Evolutionary conservation across 2,329 filamentous ascomycete species (phyloP).

Genomic region (Tolypocladium tropicale): DNA sequence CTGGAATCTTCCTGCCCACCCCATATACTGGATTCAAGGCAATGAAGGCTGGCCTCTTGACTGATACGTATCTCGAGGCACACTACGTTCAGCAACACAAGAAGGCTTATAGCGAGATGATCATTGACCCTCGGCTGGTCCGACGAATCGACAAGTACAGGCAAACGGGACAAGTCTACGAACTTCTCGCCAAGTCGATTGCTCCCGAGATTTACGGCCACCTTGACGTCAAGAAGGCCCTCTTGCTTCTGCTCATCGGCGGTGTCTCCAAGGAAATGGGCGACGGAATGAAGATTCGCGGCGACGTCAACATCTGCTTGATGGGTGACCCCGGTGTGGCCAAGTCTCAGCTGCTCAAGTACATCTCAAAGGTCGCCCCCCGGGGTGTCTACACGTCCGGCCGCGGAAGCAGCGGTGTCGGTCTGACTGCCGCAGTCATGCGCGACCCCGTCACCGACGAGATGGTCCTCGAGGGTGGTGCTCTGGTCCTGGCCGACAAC

Average conservation of each 20-base stretch:
- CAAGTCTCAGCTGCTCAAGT: conserved; percentile 96
- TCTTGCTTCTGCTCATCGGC: conserved; percentile 89
- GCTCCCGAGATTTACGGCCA: conserved; percentile 96
- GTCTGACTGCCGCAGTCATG: conserved; percentile 76
- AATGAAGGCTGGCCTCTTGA: conserved; percentile 89
- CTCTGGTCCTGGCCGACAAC: conserved; percentile 70
- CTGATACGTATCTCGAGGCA: conserved; percentile 93
- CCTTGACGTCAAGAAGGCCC: conserved; percentile 93
- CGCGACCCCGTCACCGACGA: conserved; percentile 75
- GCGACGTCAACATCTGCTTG: conserved; percentile 95
- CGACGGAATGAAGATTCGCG: conserved; percentile 97
- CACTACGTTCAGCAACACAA: conserved; percentile 94
- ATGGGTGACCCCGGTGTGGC: conserved; percentile 99
- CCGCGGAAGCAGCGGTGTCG: conserved; percentile 70
- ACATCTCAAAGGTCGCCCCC: conserved; percentile 95
- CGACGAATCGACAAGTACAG: conserved; percentile 78
- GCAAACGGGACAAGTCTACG: conserved; percentile 84
- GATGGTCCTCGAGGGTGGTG: conserved; percentile 75
- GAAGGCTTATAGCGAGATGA: conserved; percentile 91
- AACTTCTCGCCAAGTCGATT: conserved; percentile 90
- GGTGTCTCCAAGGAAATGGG: conserved; percentile 95
- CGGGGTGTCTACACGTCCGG: conserved; percentile 80
- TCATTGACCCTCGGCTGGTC: conserved; percentile 69
- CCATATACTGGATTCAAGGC: conserved; percentile 99
- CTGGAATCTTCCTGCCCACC: conserved; percentile 91